phyloP scores from a whole-genome alignment of 345 rosid species.

The Aquilaria malaccensis region DNA sequence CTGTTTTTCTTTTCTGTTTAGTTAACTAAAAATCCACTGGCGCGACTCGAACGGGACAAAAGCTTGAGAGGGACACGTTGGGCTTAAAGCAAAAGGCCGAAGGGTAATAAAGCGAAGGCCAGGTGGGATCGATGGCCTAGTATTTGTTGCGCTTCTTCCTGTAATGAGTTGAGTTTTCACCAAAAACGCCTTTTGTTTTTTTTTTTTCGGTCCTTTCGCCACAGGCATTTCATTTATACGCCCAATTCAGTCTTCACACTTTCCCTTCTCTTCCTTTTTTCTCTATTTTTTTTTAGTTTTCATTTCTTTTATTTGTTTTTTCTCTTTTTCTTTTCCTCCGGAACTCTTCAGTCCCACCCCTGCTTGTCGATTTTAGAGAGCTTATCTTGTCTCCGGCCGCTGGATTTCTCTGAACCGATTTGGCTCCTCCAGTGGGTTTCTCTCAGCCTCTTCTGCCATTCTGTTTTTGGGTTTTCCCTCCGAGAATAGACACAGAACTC shows the following conservation, averaged over 20 bases:
- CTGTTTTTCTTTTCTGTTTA: too few relatives aligned
- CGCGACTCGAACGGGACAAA: not conserved
- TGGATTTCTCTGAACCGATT: too few relatives aligned
- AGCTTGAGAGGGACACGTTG: conserved; percentile 13
- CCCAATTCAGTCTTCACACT: not conserved
- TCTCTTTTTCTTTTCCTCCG: not conserved
- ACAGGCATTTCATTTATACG: not conserved
- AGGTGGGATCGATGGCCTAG: too few relatives aligned
- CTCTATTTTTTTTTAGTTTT: not conserved
- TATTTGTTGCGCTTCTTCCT: too few relatives aligned
- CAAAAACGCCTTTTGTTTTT: too few relatives aligned
- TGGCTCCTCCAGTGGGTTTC: not conserved
- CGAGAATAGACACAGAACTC: too few relatives aligned
- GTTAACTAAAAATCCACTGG: too few relatives aligned
- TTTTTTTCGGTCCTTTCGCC: not conserved
- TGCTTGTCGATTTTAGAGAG: not conserved
- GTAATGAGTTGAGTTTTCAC: too few relatives aligned
- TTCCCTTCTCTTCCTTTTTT: not conserved
- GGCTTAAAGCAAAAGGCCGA: not conserved
- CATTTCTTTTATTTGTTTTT: not conserved
- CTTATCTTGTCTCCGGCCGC: too few relatives aligned
- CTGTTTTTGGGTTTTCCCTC: not conserved
- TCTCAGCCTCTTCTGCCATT: not conserved
- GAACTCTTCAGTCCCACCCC: not conserved
- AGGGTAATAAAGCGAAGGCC: too few relatives aligned